Base-by-base conservation (phyloP, 2,329 filamentous ascomycete species). In the Xylaria sp. region DNA sequence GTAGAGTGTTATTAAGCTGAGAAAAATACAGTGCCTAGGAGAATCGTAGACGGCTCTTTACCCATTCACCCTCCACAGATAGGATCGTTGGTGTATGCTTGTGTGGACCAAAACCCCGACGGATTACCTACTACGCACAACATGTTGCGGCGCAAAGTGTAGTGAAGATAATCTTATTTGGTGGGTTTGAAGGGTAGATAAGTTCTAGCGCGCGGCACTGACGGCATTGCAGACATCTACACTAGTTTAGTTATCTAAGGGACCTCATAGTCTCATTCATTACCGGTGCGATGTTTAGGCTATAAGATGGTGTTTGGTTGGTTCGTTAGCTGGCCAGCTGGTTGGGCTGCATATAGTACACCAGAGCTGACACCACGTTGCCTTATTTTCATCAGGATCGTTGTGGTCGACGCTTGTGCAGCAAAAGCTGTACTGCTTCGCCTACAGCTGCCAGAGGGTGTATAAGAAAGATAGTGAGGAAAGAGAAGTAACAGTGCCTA, bases 81-180 rank as follows among this genome's bases (percentile, higher is more conserved):
- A 43, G 41, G 41, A 43, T 43, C 15, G 41, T 13, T 43, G 5
- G 41, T 43, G 15, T 18, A 7, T 2, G 15, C 13, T 43, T 18
- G 18, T 46, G 41, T 18, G 18, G 41, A 46, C 13, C 15, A 46
- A 15, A 46, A 18, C 18, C 41, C 41, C 6, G 6, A 46, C 41
- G 15, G 41, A 46, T 18, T 46, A n/a, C 18, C 39, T 18, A 46
- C 18, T 18, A n/a, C 41, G 41, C n/a, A 46, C 41, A 46, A 15
- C 7, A 46, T 46, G 41, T n/a, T 46, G 15, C 41, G 41, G 7
- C 33, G 41, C 15, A 46, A 46, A 46, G 18, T 46, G 18, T 46
- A 46, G 41, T n/a, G 23, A 3, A 48, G 41, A 67, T 58, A 64
- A 70, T 67, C 68, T 70, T 70, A 70, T 67, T 67, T 54, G 48